Conservation (phyloP, 345 rosid genomes). For the Lepidium aucheri region DNA sequence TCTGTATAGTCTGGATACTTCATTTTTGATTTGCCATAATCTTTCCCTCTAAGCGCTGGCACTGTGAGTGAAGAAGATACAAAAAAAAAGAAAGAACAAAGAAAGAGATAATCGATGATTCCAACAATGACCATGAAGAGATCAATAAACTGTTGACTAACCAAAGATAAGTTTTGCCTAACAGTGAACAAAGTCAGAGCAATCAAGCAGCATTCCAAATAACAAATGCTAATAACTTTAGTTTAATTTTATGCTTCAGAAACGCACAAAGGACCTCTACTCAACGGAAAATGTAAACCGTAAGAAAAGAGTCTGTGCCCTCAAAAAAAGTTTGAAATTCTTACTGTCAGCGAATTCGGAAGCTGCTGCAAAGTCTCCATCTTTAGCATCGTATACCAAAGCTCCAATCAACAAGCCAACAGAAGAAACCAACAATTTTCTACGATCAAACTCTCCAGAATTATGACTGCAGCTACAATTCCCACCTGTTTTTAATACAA, state of each 20-base stretch:
- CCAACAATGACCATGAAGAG: not conserved
- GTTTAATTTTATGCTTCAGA: not conserved
- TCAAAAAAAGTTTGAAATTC: not conserved
- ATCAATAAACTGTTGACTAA: not conserved
- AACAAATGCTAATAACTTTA: not conserved
- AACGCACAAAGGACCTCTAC: not conserved
- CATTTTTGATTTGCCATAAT: constrained; percentile 93
- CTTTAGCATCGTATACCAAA: constrained; percentile 19
- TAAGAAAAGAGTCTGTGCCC: not conserved
- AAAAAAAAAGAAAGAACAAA: not conserved
- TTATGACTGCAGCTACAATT: not conserved
- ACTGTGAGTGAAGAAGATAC: constrained; percentile 22
- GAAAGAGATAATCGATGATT: not conserved
- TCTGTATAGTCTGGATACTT: constrained; percentile 73
- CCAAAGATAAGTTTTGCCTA: not conserved
- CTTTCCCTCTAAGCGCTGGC: constrained; percentile 94
- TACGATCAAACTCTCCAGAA: constrained; percentile 36
- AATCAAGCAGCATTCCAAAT: not conserved
- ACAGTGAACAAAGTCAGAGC: not conserved
- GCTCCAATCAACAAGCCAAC: constrained; percentile 38
- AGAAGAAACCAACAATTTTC: constrained; percentile 42
- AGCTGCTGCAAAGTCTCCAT: constrained; percentile 38
- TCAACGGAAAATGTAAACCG: not conserved
- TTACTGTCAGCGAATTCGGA: constrained; percentile 81
- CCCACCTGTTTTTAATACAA: constrained; percentile 25